Percentiles rank a stretch among this genome's conserved stretches.
Evolutionary conservation across 192 early-diverging fungal genomes (phyloP).

Genomic region (Geosiphon pyriformis): DNA sequence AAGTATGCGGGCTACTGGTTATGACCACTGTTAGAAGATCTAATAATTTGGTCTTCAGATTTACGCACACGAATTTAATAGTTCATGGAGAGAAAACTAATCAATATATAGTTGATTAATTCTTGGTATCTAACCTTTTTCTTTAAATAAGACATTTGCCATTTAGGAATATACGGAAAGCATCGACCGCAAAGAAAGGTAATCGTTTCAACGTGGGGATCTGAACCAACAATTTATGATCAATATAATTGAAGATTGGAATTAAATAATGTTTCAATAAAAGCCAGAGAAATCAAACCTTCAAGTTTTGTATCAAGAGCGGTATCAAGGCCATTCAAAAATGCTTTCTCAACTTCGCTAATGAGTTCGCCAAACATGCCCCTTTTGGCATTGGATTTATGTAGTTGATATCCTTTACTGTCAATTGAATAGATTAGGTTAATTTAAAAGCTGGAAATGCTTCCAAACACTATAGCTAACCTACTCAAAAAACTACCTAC

Average conservation of each 20-base stretch:
- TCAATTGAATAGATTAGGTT: not conserved
- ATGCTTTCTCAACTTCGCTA: constrained; percentile 11
- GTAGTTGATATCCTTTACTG: constrained; percentile 19
- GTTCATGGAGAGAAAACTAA: not conserved
- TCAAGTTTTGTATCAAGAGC: constrained; percentile 2
- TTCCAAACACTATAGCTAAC: not conserved
- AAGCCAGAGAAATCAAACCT: too few species aligned
- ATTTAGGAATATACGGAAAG: not conserved
- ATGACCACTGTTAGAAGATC: not conserved
- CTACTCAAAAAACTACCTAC: not conserved
- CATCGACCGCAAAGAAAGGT: constrained; percentile 9
- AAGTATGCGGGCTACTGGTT: not conserved
- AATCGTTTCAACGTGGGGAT: not conserved
- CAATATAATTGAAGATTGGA: too few species aligned
- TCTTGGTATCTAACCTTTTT: constrained; percentile 1
- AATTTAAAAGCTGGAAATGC: not conserved
- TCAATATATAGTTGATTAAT: not conserved
- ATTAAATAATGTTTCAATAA: too few species aligned
- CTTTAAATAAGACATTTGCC: constrained; percentile 5
- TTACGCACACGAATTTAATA: too few species aligned
- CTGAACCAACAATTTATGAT: constrained; percentile 9
- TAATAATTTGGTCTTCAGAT: constrained; percentile 6
- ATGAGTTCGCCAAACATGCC: constrained; percentile 4
- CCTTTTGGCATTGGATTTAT: not conserved
- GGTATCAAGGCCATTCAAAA: constrained; percentile 14